Evolutionary conservation across 2,329 filamentous ascomycete species (phyloP).

Genomic region (Calonectria multiphialidica): DNA sequence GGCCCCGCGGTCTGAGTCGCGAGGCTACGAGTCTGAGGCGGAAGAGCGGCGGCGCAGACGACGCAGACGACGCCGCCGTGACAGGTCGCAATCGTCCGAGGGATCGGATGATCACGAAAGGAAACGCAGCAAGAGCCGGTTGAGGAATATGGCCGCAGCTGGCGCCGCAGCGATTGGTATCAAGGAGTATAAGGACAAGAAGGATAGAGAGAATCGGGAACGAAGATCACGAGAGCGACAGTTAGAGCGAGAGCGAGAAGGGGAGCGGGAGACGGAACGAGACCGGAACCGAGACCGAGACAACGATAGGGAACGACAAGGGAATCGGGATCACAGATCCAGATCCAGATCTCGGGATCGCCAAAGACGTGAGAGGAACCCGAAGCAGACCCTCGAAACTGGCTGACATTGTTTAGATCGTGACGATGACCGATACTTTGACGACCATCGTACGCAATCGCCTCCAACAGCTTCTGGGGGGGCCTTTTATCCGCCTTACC

Average conservation of each 20-base stretch:
- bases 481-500: conserved; percentile 60
- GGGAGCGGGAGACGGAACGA: conserved; percentile 21
- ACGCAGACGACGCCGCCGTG: conserved; percentile 53
- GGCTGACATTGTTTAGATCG: conserved; percentile 34
- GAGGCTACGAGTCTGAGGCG: conserved; percentile 62
- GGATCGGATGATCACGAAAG: conserved; percentile 48
- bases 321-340: conserved; percentile 46
- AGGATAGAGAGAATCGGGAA: conserved; percentile 48
- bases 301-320: conserved; percentile 6
- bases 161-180: conserved; percentile 73
- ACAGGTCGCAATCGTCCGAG: conserved; percentile 46
- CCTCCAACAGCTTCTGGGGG: conserved; percentile 66
- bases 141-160: conserved; percentile 68
- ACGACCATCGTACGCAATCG: conserved; percentile 55
- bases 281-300: conserved; percentile 8
- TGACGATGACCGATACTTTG: conserved; percentile 52
- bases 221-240: conserved; percentile 51
- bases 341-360: conserved; percentile 40
- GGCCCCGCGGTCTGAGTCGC: conserved; percentile 46
- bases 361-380: conserved; percentile 42
- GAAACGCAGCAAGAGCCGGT: conserved; percentile 66
- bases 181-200: conserved; percentile 68
- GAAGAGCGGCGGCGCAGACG: conserved; percentile 57
- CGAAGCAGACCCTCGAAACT: neutral
- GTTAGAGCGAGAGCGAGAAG: conserved; percentile 32